Base-by-base conservation (phyloP, 2,329 filamentous ascomycete genomes). In the Hawksworthiomyces lignivorus region DNA sequence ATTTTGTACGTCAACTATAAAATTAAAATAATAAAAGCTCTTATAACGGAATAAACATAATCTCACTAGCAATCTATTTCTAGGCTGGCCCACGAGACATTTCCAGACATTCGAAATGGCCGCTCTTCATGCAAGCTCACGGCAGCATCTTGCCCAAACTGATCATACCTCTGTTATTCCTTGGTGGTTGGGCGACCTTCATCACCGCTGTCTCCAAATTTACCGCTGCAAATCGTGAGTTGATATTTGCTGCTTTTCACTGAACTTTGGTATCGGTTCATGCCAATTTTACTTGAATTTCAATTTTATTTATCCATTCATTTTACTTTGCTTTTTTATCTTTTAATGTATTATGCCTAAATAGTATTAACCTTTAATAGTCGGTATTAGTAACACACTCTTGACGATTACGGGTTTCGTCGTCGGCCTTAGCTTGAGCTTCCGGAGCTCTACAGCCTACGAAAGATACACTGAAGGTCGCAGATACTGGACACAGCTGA, bases 371-470 rank as follows among this genome's bases (percentile, higher is more conserved):
- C 31, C 35, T 12, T 82, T 15, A 14, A 2, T n/a, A 61, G 57
- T 63, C 32, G 72, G 70, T 34, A 77, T 88, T 48, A 72, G 73
- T 55, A 77, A 70, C 17, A 70, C 86, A 29, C 70, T 90, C 15
- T 70, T 89, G 33, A 89, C 84, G 0, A 79, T 90, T 18, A 77
- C 85, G 20, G 85, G 85, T 80, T 89, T 89, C 63, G 82, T 89
- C 45, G 84, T 89, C 56, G 80, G 81, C 74, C 62, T 89, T 55
- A 75, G 81, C 11, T 68, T 90, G 47, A 86, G 81, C 17, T 88
- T 90, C 67, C 80, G 84, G 41, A 86, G 77, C 48, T 81, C 82
- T 1, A 86, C 84, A 4, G 84, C 84, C 10, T 89, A 89, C 54
- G 85, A 89, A 61, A 75, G 48, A 41, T 73, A 72, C 56, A 65